Base-by-base conservation (phyloP, 768 basidiomycete genomes). In the Harrya chromipes region DNA sequence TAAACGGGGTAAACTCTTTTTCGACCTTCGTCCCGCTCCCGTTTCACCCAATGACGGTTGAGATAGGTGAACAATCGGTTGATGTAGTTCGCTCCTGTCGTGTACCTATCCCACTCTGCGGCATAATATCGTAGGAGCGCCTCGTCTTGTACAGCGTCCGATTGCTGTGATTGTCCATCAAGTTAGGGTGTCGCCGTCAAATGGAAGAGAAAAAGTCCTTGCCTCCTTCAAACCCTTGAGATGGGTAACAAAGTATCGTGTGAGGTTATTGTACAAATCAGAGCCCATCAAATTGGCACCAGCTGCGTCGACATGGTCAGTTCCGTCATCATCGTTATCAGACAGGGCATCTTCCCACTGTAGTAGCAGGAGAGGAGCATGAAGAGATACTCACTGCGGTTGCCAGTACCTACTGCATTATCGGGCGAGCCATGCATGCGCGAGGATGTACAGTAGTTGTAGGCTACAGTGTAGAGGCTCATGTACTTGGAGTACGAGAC, bases 11-110 rank as follows among this genome's bases (percentile, higher is more conserved):
- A 98, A 19, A 98, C 89, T 37, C 85, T 87, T 70, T 91, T 94
- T 60, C 94, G 78, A 14, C 97, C 97, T 68, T 98, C 95, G 60
- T 98, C 95, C 63, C 94, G 83, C 67, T 99, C 97, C 45, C 95
- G 81, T 74, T 94, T 95, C 38, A 99, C 95, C 97, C 97, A 99
- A 71, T 98, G 94, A 19, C 95, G 90, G 71, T 99, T 98, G 49
- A 99, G 80, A 72, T 98, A 98, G 3, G 92, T 94, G 75, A 98
- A 98, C 31, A 99, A 73, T 48, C 95, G 87, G 67, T 98, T 95
- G 71, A 97, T 92, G 66, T 97, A 98, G 64, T 90, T 93, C 1
- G 95, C 94, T 40, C 95, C 95, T 3, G 86, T 95, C 0, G 97
- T 99, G 72, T 97, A 98, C 38, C 94, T 79, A 60, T 90, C 87